Evolutionary conservation across 2,329 filamentous ascomycete species (phyloP).

Genomic region (Leptographium lundbergii): DNA sequence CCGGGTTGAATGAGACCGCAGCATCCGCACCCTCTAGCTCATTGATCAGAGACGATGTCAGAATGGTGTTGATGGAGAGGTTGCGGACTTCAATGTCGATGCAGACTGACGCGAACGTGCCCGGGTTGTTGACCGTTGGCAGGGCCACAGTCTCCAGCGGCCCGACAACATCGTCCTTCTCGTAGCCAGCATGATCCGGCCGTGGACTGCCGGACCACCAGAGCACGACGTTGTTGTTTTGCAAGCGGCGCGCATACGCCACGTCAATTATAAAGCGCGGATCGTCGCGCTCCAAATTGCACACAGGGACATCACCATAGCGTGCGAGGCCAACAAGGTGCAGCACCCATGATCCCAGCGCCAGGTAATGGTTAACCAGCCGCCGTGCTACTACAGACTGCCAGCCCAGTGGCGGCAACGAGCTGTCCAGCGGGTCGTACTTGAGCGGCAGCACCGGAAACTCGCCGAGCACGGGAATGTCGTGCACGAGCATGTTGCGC

Average conservation of each 20-base stretch:
- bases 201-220: conserved; percentile 89
- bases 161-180: conserved; percentile 78
- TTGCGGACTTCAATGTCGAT: conserved; percentile 92
- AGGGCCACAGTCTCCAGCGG: conserved; percentile 79
- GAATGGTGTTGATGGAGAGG: conserved; percentile 91
- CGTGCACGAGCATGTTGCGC: conserved; percentile 65
- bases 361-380: conserved; percentile 79
- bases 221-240: conserved; percentile 83
- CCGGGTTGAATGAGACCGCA: conserved; percentile 73
- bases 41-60: conserved; percentile 93
- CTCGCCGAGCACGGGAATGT: conserved; percentile 71
- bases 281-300: conserved; percentile 90
- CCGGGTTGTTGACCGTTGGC: conserved; percentile 86
- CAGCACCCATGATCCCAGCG: conserved; percentile 82
- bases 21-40: conserved; percentile 86
- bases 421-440: conserved; percentile 72
- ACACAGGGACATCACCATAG: conserved; percentile 89
- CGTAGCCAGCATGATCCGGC: conserved; percentile 91
- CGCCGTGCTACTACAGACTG: conserved; percentile 79
- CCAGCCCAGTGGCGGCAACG: conserved; percentile 86
- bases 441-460: conserved; percentile 71
- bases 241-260: conserved; percentile 79
- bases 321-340: conserved; percentile 79
- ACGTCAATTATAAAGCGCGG: conserved; percentile 92
- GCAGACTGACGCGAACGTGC: conserved; percentile 90